Base-by-base conservation (phyloP, 495 filamentous ascomycete genomes). In the Letharia columbiana region DNA sequence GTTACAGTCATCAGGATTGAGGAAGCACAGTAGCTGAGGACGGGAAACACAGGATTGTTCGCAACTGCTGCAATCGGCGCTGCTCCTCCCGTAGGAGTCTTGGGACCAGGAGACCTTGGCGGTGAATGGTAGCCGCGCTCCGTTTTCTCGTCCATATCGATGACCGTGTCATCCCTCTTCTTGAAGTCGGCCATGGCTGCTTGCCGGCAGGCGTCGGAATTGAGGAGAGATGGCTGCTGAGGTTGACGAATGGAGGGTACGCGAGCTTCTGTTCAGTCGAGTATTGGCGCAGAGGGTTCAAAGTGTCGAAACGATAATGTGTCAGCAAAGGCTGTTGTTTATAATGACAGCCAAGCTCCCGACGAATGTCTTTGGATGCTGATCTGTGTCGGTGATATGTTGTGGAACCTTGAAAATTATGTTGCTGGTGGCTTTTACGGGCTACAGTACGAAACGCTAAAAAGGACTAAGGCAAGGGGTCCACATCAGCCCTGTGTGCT, bases 1-100 rank as follows among this genome's bases (percentile, higher is more conserved):
- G 94, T 96, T 35, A 96, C 88, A 49, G 95, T 99, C 94, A 99
- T 99, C 76, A 93, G 81, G 69, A 99, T 99, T 8, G 92, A 97
- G 61, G 94, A 89, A 70, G 86, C 82, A 78, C 94, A 99, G 80
- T 99, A 99, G 33, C 89, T 86, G 61, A 96, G 73, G 68, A 99
- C 90, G 13, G 93, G 89, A 12, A 94, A 74, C 45, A 85, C 76
- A 13, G 93, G 89, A 73, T 84, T 93, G 72, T 89, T 90, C 67
- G 85, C 78, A 56, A 88, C 59, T 20, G 74, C 61, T 61, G 62
- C 70, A 41, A 66, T 66, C 28, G 77, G 65, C 28, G 76, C 72
- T 31, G 67, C 63, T 0, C 71, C 54, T 23, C 71, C 59, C 49
- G 67, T 73, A 54, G 72, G 73, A 40, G 74, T 75, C 70, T 72